Evolutionary conservation across 2,329 filamentous ascomycete genomes (phyloP).

Genomic region (Zelopaecilomyces penicillatus): DNA sequence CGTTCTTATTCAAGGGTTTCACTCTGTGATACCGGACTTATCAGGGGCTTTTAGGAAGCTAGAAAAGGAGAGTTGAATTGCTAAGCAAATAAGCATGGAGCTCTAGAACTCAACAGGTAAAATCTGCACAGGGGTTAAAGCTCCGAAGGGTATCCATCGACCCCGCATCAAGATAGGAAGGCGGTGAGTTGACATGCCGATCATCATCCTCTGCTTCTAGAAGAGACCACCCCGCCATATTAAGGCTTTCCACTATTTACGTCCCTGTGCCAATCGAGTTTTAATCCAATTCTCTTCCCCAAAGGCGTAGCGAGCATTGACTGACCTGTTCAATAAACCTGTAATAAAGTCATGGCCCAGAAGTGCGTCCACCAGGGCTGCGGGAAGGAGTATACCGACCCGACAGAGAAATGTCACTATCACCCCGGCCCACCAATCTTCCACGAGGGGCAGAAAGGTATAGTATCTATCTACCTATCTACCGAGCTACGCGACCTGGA

Average conservation of each 20-base stretch:
- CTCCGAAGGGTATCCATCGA: conserved; percentile 1
- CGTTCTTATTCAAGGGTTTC: neutral
- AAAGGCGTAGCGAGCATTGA: too few relatives aligned
- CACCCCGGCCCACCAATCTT: conserved; percentile 92
- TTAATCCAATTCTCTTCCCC: too few relatives aligned
- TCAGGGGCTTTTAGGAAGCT: too few relatives aligned
- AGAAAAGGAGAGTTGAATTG: too few relatives aligned
- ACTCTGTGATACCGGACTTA: neutral
- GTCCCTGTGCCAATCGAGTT: neutral
- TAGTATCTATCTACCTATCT: conserved; percentile 4
- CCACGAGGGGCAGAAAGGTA: conserved; percentile 98
- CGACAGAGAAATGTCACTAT: conserved; percentile 78
- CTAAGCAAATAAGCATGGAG: neutral
- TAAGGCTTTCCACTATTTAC: neutral
- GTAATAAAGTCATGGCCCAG: conserved; percentile 47
- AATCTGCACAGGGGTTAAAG: neutral
- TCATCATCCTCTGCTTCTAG: conserved; percentile 29
- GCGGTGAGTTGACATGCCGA: conserved; percentile 22
- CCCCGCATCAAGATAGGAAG: conserved; percentile 27
- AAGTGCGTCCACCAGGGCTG: conserved; percentile 98
- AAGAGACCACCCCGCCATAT: conserved; percentile 30
- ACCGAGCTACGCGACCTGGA: neutral
- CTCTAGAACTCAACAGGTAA: neutral
- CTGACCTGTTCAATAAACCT: neutral
- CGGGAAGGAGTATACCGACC: conserved; percentile 76